Conservation (phyloP, 495 filamentous ascomycete species). For the Apiosordaria backusii region DNA sequence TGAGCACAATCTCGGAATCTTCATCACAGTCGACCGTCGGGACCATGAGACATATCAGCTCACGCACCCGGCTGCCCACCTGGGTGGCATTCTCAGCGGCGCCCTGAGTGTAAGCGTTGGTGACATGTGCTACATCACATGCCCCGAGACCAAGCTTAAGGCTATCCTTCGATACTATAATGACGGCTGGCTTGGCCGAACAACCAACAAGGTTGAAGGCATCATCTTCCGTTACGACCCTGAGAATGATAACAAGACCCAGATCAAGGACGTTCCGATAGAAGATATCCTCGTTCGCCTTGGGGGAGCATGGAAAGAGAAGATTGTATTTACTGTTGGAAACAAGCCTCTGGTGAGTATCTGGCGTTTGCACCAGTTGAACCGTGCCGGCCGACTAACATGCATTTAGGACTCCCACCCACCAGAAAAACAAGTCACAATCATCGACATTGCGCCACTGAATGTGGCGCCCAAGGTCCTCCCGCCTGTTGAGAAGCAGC, state of each 20-base stretch:
- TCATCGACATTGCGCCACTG: conserved; percentile 83
- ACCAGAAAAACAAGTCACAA: conserved; percentile 60
- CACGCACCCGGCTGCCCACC: conserved; percentile 88
- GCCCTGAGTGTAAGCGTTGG: conserved; percentile 79
- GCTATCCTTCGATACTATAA: conserved; percentile 88
- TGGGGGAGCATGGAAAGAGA: conserved; percentile 74
- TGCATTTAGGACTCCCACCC: conserved; percentile 37
- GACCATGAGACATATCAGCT: conserved; percentile 90
- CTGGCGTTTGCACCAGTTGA: not conserved
- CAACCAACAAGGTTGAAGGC: conserved; percentile 87
- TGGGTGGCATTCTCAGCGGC: conserved; percentile 83
- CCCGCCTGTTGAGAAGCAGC: conserved; percentile 70
- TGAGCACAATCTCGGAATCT: conserved; percentile 92
- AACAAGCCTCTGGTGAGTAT: conserved; percentile 49
- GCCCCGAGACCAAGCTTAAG: conserved; percentile 81
- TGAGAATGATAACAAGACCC: conserved; percentile 68
- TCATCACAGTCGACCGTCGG: conserved; percentile 76
- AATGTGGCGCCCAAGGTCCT: conserved; percentile 70
- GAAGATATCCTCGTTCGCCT: conserved; percentile 79
- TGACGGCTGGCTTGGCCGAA: conserved; percentile 88
- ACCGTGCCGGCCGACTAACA: conserved; percentile 3
- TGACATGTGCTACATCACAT: conserved; percentile 82
- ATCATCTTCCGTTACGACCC: conserved; percentile 87
- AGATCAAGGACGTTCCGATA: conserved; percentile 79
- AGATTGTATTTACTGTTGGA: conserved; percentile 50